phyloP scores from a whole-genome alignment of 2,329 filamentous ascomycete species.

The Botrytis elliptica region DNA sequence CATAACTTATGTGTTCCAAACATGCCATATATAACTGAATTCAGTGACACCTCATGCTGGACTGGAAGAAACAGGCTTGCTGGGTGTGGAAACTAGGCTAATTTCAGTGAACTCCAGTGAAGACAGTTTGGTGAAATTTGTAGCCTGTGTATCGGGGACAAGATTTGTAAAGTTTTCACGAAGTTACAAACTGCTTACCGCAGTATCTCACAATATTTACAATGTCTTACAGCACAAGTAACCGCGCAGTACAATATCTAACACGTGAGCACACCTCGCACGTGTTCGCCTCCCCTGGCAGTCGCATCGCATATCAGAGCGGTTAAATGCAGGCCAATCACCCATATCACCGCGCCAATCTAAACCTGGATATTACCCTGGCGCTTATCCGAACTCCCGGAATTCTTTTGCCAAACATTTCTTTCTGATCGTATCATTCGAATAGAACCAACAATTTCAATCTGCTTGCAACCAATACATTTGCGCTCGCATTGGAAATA shows the following conservation, averaged over 20 bases:
- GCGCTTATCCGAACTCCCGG: background rate
- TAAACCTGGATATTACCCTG: background rate
- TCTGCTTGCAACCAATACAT: background rate
- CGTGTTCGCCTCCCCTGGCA: background rate
- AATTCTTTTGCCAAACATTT: background rate
- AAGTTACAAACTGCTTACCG: background rate
- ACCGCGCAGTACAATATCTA: background rate
- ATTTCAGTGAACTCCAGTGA: conserved; percentile 5
- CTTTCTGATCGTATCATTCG: background rate
- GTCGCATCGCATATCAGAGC: background rate
- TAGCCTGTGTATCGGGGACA: background rate
- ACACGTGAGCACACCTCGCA: background rate
- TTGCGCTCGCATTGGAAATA: background rate
- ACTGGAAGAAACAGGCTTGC: background rate
- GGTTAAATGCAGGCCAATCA: background rate
- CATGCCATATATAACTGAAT: no score
- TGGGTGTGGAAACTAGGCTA: background rate
- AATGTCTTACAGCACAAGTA: background rate
- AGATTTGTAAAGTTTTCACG: conserved; percentile 3
- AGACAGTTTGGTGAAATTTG: background rate
- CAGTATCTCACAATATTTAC: background rate
- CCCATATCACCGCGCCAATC: background rate
- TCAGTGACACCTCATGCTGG: background rate
- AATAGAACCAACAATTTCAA: background rate
- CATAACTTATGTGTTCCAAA: no score